phyloP scores from a whole-genome alignment of 306 rosid species.

The Spatholobus suberectus region DNA sequence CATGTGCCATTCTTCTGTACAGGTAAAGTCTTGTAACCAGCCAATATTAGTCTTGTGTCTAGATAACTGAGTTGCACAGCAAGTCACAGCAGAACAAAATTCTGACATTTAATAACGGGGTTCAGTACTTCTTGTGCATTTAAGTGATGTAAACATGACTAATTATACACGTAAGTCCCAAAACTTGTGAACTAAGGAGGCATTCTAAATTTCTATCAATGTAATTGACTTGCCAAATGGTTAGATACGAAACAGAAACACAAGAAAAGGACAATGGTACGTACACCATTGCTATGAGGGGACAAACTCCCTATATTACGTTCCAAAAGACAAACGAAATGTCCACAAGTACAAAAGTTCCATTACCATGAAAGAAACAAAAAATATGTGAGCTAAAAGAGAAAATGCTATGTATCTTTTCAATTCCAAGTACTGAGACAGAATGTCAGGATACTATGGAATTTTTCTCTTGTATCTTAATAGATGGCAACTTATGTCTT shows the following conservation, averaged over 20 bases:
- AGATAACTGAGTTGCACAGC: not conserved
- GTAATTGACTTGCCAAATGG: not conserved
- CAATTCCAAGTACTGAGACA: not conserved
- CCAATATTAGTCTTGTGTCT: constrained; percentile 14
- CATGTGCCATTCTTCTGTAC: not conserved
- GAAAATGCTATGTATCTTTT: not conserved
- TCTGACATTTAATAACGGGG: not conserved
- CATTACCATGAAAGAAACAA: not conserved
- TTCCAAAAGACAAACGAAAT: not conserved
- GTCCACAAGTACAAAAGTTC: not conserved
- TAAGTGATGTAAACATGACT: constrained; percentile 15
- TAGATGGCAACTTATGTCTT: not conserved
- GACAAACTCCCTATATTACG: not conserved
- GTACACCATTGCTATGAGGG: constrained; percentile 8
- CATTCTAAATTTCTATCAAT: not conserved
- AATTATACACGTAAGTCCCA: not conserved
- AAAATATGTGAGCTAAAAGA: not conserved
- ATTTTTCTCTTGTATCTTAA: not conserved
- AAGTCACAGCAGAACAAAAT: not conserved
- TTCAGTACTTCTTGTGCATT: not conserved
- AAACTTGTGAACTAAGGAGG: not conserved
- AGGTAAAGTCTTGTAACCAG: constrained; percentile 20
- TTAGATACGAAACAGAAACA: not conserved
- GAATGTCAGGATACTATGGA: not conserved
- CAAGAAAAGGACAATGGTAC: not conserved